Conservation (phyloP, 129 eudicot genomes). For the Flaveria brownii region DNA sequence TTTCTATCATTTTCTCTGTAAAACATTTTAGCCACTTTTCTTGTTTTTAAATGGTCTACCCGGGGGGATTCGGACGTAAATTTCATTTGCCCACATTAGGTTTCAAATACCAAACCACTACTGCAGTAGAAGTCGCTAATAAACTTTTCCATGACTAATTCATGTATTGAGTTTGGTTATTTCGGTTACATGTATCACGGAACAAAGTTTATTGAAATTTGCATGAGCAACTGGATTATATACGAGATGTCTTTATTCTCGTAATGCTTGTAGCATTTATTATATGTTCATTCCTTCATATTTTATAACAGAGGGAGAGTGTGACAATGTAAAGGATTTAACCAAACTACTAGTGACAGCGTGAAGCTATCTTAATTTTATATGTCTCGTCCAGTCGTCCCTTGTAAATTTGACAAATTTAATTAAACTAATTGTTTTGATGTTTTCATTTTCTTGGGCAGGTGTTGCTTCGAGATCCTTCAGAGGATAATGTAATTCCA, state of each 20-base stretch:
- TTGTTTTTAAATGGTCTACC: slow-evolving; percentile 5
- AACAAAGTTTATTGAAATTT: background rate
- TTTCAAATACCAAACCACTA: too few species aligned
- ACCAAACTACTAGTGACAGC: background rate
- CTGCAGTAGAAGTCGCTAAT: too few species aligned
- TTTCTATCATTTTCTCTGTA: background rate
- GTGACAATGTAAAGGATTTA: background rate
- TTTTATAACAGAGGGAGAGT: slow-evolving; percentile 1
- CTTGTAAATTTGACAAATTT: too few species aligned
- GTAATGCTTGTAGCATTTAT: too few species aligned
- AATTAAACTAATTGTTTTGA: too few species aligned
- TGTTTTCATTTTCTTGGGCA: slow-evolving; percentile 16
- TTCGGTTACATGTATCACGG: slow-evolving; percentile 11
- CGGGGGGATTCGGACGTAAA: too few species aligned
- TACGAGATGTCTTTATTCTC: too few species aligned
- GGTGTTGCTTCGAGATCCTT: slow-evolving; percentile 92
- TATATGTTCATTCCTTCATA: background rate
- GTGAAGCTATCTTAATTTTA: background rate
- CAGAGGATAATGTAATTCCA: slow-evolving; percentile 77
- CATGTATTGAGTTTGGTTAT: slow-evolving; percentile 5
- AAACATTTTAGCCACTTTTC: background rate
- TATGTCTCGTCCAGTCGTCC: background rate
- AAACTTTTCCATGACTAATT: too few species aligned
- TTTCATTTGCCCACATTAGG: too few species aligned
- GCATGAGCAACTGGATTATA: background rate